Evolutionary conservation across 2,329 filamentous ascomycete species (phyloP).

Genomic region (Pezicula rhizophila): DNA sequence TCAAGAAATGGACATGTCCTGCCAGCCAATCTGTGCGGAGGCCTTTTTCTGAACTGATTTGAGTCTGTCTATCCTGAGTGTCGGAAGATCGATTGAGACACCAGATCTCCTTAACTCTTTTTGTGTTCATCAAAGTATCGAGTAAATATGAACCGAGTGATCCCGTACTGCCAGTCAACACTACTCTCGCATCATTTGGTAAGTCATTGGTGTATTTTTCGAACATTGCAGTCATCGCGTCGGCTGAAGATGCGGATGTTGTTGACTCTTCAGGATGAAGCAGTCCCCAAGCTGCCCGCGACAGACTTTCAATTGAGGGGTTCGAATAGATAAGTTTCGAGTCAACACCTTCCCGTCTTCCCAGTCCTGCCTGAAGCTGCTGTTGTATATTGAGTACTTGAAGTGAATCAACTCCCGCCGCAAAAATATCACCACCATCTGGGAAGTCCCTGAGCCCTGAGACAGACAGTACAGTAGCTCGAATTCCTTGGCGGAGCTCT

Average conservation of each 20-base stretch:
- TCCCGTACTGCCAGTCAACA: slow-evolving; percentile 41
- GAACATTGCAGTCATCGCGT: not conserved
- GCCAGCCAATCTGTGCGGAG: slow-evolving; percentile 25
- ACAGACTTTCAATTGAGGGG: not conserved
- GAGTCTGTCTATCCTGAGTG: slow-evolving; percentile 1
- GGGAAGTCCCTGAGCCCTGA: slow-evolving; percentile 13
- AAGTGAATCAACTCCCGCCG: slow-evolving; percentile 4
- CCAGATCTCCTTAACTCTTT: slow-evolving; percentile 33
- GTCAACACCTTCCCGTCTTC: not conserved
- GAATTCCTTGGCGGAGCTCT: slow-evolving; percentile 25
- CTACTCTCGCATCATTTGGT: not conserved
- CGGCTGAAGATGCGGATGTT: not conserved
- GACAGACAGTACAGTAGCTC: slow-evolving; percentile 18
- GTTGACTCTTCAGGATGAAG: not conserved
- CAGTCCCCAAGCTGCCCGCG: not conserved
- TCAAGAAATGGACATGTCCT: slow-evolving; percentile 38
- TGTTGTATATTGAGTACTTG: not conserved
- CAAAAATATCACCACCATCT: not conserved
- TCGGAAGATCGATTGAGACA: slow-evolving; percentile 38
- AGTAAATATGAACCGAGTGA: slow-evolving; percentile 42
- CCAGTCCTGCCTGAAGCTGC: not conserved
- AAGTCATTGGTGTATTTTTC: not conserved
- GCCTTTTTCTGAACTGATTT: slow-evolving; percentile 31
- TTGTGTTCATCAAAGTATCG: slow-evolving; percentile 27
- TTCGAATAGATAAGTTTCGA: not conserved